These are phyloP conservation scores for Coemansia sp. DNA, from an alignment of 192 early-diverging fungal genomes.

Conservation along the genomic window DNA sequence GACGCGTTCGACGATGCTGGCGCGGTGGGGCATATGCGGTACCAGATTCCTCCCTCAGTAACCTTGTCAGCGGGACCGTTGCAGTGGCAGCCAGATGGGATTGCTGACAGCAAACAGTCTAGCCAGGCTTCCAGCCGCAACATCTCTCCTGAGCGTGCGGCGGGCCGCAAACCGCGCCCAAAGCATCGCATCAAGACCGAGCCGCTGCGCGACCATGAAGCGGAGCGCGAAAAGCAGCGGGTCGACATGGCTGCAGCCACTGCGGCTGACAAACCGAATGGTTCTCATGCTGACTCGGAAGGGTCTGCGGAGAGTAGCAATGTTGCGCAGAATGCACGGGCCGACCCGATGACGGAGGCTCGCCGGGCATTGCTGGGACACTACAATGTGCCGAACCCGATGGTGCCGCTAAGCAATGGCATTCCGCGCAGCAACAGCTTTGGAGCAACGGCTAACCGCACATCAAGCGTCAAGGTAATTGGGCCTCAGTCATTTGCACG, in stretches of 20 bases:
- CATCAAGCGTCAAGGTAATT: conserved; percentile 44
- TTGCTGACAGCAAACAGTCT: conserved; percentile 8
- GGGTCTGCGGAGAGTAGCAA: too few relatives aligned
- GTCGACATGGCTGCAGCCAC: not conserved
- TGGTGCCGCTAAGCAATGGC: conserved; percentile 21
- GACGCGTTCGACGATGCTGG: conserved; percentile 40
- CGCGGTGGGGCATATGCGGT: conserved; percentile 19
- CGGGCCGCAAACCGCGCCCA: conserved; percentile 16
- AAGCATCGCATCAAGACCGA: conserved; percentile 45
- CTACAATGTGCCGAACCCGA: conserved; percentile 29
- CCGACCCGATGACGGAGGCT: conserved; percentile 40
- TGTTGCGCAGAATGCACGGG: not conserved
- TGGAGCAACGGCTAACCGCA: conserved; percentile 3
- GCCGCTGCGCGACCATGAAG: conserved; percentile 51
- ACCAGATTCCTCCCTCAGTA: conserved; percentile 20
- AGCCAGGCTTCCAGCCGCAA: conserved; percentile 32
- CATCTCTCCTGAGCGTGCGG: conserved; percentile 29
- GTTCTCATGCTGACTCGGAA: too few relatives aligned
- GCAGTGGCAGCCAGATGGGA: conserved; percentile 13
- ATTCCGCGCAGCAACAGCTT: conserved; percentile 36
- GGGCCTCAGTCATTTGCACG: conserved; percentile 40
- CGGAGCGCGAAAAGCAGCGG: conserved; percentile 40
- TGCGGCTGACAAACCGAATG: too few relatives aligned
- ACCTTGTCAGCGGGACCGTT: not conserved
- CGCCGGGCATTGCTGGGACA: conserved; percentile 46